Evolutionary conservation across 495 filamentous ascomycete genomes (phyloP).

Genomic region (Letharia columbiana): DNA sequence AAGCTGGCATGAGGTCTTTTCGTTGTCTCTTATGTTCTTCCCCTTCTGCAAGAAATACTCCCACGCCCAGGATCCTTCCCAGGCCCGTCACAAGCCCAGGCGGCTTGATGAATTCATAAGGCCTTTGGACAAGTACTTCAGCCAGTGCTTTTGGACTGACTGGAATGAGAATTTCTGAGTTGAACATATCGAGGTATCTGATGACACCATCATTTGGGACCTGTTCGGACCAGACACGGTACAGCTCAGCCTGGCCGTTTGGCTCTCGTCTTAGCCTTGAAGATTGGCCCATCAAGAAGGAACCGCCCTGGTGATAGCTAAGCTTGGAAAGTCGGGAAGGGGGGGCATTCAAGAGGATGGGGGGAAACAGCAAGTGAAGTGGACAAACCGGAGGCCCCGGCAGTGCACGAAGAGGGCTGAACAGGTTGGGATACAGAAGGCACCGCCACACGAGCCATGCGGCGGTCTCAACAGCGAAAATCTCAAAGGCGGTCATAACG

Average conservation of each 20-base stretch:
- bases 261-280: neutral
- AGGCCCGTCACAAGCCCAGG: constrained; percentile 44
- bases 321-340: neutral
- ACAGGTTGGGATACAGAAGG: neutral
- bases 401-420: neutral
- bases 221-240: neutral
- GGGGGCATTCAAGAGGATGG: too few species aligned
- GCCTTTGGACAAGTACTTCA: constrained; percentile 58
- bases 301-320: neutral
- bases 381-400: constrained; percentile 4
- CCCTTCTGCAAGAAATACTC: constrained; percentile 74
- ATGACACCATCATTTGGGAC: constrained; percentile 10
- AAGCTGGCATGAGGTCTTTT: constrained; percentile 73
- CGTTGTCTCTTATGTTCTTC: constrained; percentile 75
- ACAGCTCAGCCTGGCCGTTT: neutral
- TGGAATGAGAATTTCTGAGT: constrained; percentile 59
- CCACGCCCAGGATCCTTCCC: constrained; percentile 59
- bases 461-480: neutral
- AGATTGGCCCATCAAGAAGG: neutral
- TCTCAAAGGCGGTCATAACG: neutral
- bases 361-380: neutral
- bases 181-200: constrained; percentile 35
- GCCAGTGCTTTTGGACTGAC: constrained; percentile 57
- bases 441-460: constrained; percentile 2
- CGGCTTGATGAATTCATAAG: constrained; percentile 76